phyloP scores from a whole-genome alignment of 495 filamentous ascomycete genomes.

The Neohortaea acidophila region DNA sequence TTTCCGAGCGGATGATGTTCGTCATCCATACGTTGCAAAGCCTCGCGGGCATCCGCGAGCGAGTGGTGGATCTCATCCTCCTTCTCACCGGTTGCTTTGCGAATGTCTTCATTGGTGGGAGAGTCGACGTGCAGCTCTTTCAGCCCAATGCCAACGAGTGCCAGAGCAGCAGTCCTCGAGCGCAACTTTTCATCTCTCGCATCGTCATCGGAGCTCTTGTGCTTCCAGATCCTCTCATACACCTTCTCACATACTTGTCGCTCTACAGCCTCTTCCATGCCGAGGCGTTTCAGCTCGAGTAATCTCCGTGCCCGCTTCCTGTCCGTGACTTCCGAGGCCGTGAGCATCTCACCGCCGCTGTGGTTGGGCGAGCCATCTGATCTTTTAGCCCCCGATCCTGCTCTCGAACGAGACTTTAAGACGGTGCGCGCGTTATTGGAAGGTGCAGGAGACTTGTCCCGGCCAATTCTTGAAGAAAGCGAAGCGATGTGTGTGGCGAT shows the following conservation, averaged over 20 bases:
- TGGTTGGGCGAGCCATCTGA: conserved; percentile 1
- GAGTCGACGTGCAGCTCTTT: conserved; percentile 75
- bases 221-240: conserved; percentile 77
- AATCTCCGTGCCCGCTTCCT: conserved; percentile 61
- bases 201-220: conserved; percentile 84
- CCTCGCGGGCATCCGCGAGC: conserved; percentile 58
- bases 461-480: conserved; percentile 57
- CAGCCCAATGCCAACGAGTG: conserved; percentile 76
- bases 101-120: conserved; percentile 30
- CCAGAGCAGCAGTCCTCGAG: conserved; percentile 82
- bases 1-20: conserved; percentile 81
- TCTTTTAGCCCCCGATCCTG: conserved; percentile 9
- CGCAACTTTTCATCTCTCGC: conserved; percentile 87
- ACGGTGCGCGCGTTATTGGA: conserved; percentile 20
- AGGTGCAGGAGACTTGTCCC: conserved; percentile 42
- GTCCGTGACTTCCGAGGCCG: conserved; percentile 64
- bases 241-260: conserved; percentile 71
- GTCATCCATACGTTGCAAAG: conserved; percentile 69
- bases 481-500: conserved; percentile 78
- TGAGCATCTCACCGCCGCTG: conserved; percentile 60
- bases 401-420: conserved; percentile 6
- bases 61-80: conserved; percentile 56
- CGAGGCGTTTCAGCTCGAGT: conserved; percentile 57
- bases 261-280: conserved; percentile 86
- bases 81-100: conserved; percentile 38